Percentiles rank a stretch among this genome's conserved stretches.
Evolutionary conservation across 495 filamentous ascomycete genomes (phyloP).

Genomic region (Talaromyces wortmannii): DNA sequence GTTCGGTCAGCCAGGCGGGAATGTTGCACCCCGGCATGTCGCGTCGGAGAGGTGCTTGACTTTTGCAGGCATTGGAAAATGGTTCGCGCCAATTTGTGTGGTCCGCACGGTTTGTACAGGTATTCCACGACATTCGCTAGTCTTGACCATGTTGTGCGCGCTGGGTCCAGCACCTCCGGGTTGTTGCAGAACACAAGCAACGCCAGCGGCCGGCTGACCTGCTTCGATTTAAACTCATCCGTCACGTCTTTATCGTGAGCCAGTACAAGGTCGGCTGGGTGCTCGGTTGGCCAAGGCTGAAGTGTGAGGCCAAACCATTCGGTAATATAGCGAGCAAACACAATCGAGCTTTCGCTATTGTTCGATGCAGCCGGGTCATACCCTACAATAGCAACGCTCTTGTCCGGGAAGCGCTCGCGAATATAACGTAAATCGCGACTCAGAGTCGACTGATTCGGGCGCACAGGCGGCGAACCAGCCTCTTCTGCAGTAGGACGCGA

Average conservation of each 20-base stretch:
- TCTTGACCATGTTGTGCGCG: slow-evolving; percentile 21
- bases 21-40: not conserved
- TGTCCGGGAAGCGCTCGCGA: slow-evolving; percentile 16
- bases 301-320: slow-evolving; percentile 40
- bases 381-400: slow-evolving; percentile 25
- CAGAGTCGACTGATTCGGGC: slow-evolving; percentile 2
- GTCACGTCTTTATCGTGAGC: slow-evolving; percentile 30
- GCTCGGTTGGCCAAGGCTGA: slow-evolving; percentile 24
- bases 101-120: slow-evolving; percentile 50
- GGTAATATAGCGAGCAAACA: slow-evolving; percentile 22
- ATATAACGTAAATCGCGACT: slow-evolving; percentile 10
- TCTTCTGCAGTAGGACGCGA: slow-evolving; percentile 20
- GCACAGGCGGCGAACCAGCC: slow-evolving; percentile 11
- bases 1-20: not conserved
- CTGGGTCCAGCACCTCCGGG: slow-evolving; percentile 21
- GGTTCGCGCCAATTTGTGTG: slow-evolving; percentile 57
- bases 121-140: slow-evolving; percentile 31
- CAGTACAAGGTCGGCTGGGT: slow-evolving; percentile 30
- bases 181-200: slow-evolving; percentile 31
- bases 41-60: slow-evolving; percentile 8
- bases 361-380: slow-evolving; percentile 13
- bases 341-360: slow-evolving; percentile 6
- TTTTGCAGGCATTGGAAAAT: slow-evolving; percentile 26
- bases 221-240: slow-evolving; percentile 6
- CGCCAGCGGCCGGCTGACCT: slow-evolving; percentile 13